Base-by-base conservation (phyloP, 352 stramenopile genomes). In the Plasmopara muralis region DNA sequence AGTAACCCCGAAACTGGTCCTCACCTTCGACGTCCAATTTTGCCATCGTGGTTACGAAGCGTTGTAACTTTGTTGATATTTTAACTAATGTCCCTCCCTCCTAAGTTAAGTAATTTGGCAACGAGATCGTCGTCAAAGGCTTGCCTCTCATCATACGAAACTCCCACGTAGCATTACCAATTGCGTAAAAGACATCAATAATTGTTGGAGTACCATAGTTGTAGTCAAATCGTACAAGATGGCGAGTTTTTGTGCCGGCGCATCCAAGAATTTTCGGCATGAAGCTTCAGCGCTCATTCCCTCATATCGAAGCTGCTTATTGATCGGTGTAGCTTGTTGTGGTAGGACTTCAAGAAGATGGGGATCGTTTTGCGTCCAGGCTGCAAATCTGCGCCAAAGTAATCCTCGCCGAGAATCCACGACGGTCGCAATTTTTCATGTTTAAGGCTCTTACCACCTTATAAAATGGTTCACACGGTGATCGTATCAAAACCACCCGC, bases 301-400 rank as follows among this genome's bases (percentile, higher is more conserved):
- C 37, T 18, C 14, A 10, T 16, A 41, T 16, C n/a, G 6, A n/a
- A 5, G 20, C 34, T 28, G 30, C 14, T 20, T 30, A 16, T 9
- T n/a, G 37, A 39, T 14, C 6, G 31, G 5, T 5, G 7, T 12
- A 35, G 31, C 31, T 35, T 80, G 70, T n/a, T 68, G 31, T 35
- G 20, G 20, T 25, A 3, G 6, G 31, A 35, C 5, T 35, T 35
- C 10, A 35, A 1, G 1, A 35, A 35, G 2, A 35, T 35, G 31
- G 2, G 4, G 5, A 12, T 35, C 4, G 2, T 4, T 35, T 1
- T 5, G 31, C 10, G 7, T 35, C 5, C 10, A 35, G 31, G 4
- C 4, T 35, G 3, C 1, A 35, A 12, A 6, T 35, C 31, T 5
- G 10, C 31, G 6, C 31, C 31, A 35, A 35, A 35, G 10, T 35